phyloP scores from a whole-genome alignment of 78 protist genomes.

The Acrasis kona region DNA sequence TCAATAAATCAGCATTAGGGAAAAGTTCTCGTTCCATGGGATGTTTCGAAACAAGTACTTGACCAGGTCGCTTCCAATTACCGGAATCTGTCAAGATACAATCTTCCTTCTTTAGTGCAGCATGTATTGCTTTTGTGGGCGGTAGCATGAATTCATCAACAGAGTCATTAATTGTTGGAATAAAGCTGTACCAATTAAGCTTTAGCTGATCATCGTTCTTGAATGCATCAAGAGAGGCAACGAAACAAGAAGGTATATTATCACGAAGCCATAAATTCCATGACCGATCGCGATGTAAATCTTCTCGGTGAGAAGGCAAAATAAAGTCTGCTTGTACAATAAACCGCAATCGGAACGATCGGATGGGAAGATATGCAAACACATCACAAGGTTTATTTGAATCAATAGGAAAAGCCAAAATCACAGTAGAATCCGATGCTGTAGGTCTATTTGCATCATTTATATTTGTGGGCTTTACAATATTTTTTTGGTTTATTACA shows the following conservation, averaged over 20 bases:
- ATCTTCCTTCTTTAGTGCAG: background rate
- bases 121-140: background rate
- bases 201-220: background rate
- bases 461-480: too few relatives aligned
- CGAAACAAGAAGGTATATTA: background rate
- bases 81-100: constrained; percentile 5
- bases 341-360: constrained; percentile 24
- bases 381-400: too few relatives aligned
- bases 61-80: constrained; percentile 5
- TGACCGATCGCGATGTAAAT: constrained; percentile 4
- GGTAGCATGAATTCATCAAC: constrained; percentile 9
- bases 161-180: background rate
- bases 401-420: too few relatives aligned
- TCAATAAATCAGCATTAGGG: background rate
- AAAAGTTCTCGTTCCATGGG: constrained; percentile 4
- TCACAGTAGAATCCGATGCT: too few relatives aligned
- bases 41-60: background rate
- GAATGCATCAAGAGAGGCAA: background rate
- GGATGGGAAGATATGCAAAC: constrained; percentile 47
- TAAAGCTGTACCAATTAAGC: background rate
- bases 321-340: constrained; percentile 41
- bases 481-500: too few relatives aligned
- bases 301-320: constrained; percentile 32
- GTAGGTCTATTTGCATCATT: too few relatives aligned
- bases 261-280: constrained; percentile 37